phyloP scores from a whole-genome alignment of 2,329 filamentous ascomycete species.

The Chaetomium strumarium region DNA sequence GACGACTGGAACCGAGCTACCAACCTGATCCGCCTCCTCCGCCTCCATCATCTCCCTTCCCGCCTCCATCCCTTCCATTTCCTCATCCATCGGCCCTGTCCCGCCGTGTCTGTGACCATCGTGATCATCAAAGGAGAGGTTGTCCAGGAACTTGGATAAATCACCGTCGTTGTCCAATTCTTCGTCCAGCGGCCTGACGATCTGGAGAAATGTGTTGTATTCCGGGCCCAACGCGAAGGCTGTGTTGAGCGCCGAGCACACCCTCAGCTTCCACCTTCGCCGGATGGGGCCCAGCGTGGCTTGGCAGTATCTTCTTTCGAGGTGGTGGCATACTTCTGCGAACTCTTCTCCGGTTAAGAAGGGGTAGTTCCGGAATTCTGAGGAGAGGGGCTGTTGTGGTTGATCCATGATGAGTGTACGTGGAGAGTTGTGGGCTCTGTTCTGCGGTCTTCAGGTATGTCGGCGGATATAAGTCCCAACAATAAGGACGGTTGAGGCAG shows the following conservation, averaged over 20 bases:
- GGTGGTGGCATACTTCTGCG: conserved; percentile 55
- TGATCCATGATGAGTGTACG: background rate
- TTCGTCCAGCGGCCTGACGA: conserved; percentile 47
- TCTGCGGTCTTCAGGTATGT: background rate
- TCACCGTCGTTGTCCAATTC: conserved; percentile 38
- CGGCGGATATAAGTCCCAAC: too few relatives aligned
- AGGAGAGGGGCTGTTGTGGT: conserved; percentile 12
- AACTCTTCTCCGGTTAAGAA: conserved; percentile 59
- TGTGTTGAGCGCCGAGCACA: conserved; percentile 46
- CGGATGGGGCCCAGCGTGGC: conserved; percentile 51
- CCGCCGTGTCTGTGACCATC: background rate
- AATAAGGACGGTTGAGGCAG: too few relatives aligned
- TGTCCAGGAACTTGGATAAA: conserved; percentile 41
- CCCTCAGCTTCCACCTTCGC: conserved; percentile 48
- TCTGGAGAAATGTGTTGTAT: conserved; percentile 50
- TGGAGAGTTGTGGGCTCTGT: background rate
- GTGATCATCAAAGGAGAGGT: conserved; percentile 37
- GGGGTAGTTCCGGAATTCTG: conserved; percentile 51
- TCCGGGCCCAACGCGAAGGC: conserved; percentile 38
- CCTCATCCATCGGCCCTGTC: background rate
- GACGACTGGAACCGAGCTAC: background rate
- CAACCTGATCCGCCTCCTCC: conserved; percentile 49
- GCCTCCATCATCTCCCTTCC: conserved; percentile 42
- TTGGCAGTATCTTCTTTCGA: conserved; percentile 54
- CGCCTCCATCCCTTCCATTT: conserved; percentile 20